Percentiles rank a stretch among this genome's conserved stretches.
Evolutionary conservation across 2,329 filamentous ascomycete species (phyloP).

Genomic region (Nakataea oryzae): DNA sequence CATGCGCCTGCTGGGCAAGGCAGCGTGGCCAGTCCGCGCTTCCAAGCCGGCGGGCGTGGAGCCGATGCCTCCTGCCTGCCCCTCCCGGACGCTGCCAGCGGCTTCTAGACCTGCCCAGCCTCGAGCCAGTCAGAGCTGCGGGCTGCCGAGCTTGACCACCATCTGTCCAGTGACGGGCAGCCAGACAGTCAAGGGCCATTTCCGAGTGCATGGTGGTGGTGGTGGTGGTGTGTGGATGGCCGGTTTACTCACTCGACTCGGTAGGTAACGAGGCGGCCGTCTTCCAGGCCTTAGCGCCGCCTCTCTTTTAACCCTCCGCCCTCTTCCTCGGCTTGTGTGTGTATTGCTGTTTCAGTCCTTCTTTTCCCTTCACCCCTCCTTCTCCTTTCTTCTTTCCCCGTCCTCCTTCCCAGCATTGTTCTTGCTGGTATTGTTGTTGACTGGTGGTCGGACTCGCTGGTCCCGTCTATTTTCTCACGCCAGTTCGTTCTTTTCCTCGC

Average conservation of each 20-base stretch:
- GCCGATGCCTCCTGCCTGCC: neutral
- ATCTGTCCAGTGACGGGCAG: too few relatives aligned
- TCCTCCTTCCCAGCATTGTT: constrained; percentile 3
- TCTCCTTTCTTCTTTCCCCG: constrained; percentile 5
- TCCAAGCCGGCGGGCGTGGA: neutral
- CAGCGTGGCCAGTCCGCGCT: neutral
- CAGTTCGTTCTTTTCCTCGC: neutral
- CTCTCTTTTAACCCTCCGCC: neutral
- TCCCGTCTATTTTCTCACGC: neutral
- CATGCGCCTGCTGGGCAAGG: neutral
- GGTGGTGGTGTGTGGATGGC: neutral
- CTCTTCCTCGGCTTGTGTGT: neutral
- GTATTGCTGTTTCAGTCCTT: neutral
- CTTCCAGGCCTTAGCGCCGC: neutral
- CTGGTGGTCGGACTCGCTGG: neutral
- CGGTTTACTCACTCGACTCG: neutral
- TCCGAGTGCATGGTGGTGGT: neutral
- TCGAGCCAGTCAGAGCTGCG: neutral
- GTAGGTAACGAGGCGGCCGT: neutral
- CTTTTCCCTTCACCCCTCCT: constrained; percentile 2
- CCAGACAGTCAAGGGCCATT: neutral
- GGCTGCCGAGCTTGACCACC: neutral
- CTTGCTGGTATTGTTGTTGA: neutral
- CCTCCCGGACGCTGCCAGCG: neutral
- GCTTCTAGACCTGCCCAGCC: neutral